Base-by-base conservation (phyloP, 129 eudicot species). In the Lactuca saligna region DNA sequence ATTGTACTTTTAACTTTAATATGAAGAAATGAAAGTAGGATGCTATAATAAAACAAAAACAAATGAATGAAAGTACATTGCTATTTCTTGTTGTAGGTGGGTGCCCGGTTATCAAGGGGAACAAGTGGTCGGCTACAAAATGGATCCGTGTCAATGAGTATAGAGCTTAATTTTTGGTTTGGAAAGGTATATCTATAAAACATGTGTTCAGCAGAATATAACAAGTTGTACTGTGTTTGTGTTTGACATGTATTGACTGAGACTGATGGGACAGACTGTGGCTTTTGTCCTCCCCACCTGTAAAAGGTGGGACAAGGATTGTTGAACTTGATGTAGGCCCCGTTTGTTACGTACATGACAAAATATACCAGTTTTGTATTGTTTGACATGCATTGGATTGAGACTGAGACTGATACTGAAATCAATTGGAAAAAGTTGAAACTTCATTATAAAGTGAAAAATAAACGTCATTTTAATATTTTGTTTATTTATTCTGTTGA, bases 91-190 rank as follows among this genome's bases (percentile, higher is more conserved):
- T 37, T 39, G 17, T 57, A 88, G 97, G 96, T 73, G 98, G 95
- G 17, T 92, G 96, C 78, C 89, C 95, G 37, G 91, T 92, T 54
- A 92, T 92, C 64, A 86, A 82, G 59, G 98, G 98, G 68, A 81
- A 92, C 62, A 92, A 92, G 71, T 92, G 98, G 98, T 86, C 95
- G 0, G 75, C 95, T 17, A 88, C 95, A 54, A 88, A 92, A 75
- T 92, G 98, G 98, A 82, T 88, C 57, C 96, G 82, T 57, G 89
- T 84, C 25, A 63, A 83, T 37, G 94, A 91, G 70, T 91, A 81
- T 74, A 68, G 76, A 54, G 61, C 56, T 20, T 87, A 79, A 69
- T 63, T 38, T 38, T 62, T 65, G n/a, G 65, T 70, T 57, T 57
- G 3, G 7, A 42, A 80, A 76, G 84, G 86, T 78, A 70, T 46